phyloP scores from a whole-genome alignment of 305 asterid species.

The Fraxinus latifolia region DNA sequence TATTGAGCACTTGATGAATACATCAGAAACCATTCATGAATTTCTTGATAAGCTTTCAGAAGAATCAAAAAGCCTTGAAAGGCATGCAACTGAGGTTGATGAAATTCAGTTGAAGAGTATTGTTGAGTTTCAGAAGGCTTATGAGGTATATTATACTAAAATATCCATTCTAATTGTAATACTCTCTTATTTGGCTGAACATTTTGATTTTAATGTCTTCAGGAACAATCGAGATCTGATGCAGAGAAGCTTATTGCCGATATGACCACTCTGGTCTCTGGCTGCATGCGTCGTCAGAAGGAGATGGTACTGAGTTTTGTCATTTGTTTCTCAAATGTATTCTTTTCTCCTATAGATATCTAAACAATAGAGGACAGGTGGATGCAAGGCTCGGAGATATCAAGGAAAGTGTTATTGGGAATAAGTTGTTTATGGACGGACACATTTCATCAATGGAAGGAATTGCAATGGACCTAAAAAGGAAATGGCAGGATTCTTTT shows the following conservation, averaged over 20 bases:
- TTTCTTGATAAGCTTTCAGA: slow-evolving; percentile 45
- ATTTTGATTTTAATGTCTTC: slow-evolving; percentile 20
- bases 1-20: slow-evolving; percentile 39
- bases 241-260: slow-evolving; percentile 65
- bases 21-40: slow-evolving; percentile 47
- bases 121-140: slow-evolving; percentile 60
- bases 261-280: slow-evolving; percentile 57
- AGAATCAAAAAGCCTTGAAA: slow-evolving; percentile 52
- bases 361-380: slow-evolving; percentile 43
- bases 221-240: slow-evolving; percentile 65
- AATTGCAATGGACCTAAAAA: slow-evolving; percentile 63
- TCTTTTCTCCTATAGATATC: slow-evolving; percentile 7
- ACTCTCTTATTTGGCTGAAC: slow-evolving; percentile 18
- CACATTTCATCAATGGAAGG: slow-evolving; percentile 57
- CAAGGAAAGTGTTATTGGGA: slow-evolving; percentile 49
- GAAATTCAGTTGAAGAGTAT: slow-evolving; percentile 54
- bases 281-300: slow-evolving; percentile 64
- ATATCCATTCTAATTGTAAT: not conserved
- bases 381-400: slow-evolving; percentile 54
- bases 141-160: slow-evolving; percentile 45
- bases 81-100: slow-evolving; percentile 51
- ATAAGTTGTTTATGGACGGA: slow-evolving; percentile 53
- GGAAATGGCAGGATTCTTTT: slow-evolving; percentile 79
- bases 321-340: not conserved
- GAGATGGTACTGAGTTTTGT: slow-evolving; percentile 49